A percentile compares a stretch with the other conserved stretches of the same genome.
These are phyloP conservation scores for Acaromyces ingoldii DNA, from an alignment of 1,284 basidiomycete species.

Conservation along the genomic window DNA sequence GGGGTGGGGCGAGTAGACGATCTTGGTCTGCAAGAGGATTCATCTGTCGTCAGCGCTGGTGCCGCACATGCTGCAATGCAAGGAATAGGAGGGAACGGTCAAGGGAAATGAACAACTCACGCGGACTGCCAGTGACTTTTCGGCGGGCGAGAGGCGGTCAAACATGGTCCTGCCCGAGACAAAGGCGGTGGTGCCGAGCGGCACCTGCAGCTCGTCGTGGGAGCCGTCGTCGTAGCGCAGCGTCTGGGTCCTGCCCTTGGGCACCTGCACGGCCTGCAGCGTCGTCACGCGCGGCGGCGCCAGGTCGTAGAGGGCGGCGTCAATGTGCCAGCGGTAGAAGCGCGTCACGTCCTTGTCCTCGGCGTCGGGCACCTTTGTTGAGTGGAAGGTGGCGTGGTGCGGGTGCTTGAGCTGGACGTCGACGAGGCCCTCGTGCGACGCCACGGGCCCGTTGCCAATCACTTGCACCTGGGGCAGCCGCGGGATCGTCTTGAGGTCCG, in stretches of 20 bases:
- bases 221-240: conserved; percentile 83
- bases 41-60: too few species aligned
- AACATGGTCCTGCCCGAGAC: conserved; percentile 71
- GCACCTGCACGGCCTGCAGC: conserved; percentile 73
- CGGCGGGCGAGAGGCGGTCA: conserved; percentile 65
- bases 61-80: too few species aligned
- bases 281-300: conserved; percentile 75
- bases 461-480: conserved; percentile 50
- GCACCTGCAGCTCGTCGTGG: conserved; percentile 72
- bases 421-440: conserved; percentile 15
- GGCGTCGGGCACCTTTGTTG: conserved; percentile 68
- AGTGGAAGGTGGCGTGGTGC: conserved; percentile 83
- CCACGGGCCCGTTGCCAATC: conserved; percentile 47
- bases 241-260: conserved; percentile 64
- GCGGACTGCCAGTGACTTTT: conserved; percentile 77
- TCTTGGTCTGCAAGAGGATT: too few species aligned
- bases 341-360: conserved; percentile 84
- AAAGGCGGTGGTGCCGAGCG: conserved; percentile 77
- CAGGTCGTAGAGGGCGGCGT: conserved; percentile 82
- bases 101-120: too few species aligned
- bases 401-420: conserved; percentile 62
- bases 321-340: conserved; percentile 77
- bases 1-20: conserved; percentile 57
- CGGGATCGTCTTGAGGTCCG: conserved; percentile 51
- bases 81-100: too few species aligned